Conservation (phyloP, 768 basidiomycete species). For the Pleurotus sapidus region DNA sequence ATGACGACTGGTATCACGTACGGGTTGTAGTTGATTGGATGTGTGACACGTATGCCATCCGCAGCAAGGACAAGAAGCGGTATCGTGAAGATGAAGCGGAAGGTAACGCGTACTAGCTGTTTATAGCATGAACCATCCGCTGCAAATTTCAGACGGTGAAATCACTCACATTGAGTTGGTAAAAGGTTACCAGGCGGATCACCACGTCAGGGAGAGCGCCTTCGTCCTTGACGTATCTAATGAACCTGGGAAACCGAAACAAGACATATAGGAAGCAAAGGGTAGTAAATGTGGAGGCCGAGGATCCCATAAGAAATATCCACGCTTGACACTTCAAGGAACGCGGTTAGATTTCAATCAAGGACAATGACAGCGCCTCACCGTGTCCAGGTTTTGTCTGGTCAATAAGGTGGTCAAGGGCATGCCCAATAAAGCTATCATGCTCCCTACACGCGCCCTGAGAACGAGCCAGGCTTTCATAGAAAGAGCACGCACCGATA, state of each 20-base stretch:
- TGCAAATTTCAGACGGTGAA: background rate
- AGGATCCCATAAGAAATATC: constrained; percentile 73
- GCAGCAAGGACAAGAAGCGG: constrained; percentile 66
- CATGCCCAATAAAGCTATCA: constrained; percentile 65
- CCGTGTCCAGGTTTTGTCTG: constrained; percentile 55
- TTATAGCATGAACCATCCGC: background rate
- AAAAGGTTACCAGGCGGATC: constrained; percentile 70
- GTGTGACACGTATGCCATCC: constrained; percentile 55
- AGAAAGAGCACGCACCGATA: constrained; percentile 41
- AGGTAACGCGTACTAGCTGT: constrained; percentile 68
- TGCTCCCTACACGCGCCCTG: constrained; percentile 45
- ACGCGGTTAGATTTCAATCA: too few relatives aligned
- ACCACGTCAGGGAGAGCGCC: constrained; percentile 77
- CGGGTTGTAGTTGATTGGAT: constrained; percentile 50
- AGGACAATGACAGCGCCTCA: constrained; percentile 22
- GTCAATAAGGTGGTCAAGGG: constrained; percentile 65
- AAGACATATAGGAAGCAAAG: constrained; percentile 72
- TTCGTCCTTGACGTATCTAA: constrained; percentile 65
- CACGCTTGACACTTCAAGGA: constrained; percentile 58
- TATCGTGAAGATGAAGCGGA: constrained; percentile 71
- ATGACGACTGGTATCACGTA: constrained; percentile 33
- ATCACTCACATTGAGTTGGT: constrained; percentile 68
- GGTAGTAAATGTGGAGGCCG: constrained; percentile 65
- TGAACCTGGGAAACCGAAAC: constrained; percentile 65
- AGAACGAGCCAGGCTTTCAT: background rate